phyloP scores from a whole-genome alignment of 2,329 filamentous ascomycete genomes.

The Didymella arachidicola region DNA sequence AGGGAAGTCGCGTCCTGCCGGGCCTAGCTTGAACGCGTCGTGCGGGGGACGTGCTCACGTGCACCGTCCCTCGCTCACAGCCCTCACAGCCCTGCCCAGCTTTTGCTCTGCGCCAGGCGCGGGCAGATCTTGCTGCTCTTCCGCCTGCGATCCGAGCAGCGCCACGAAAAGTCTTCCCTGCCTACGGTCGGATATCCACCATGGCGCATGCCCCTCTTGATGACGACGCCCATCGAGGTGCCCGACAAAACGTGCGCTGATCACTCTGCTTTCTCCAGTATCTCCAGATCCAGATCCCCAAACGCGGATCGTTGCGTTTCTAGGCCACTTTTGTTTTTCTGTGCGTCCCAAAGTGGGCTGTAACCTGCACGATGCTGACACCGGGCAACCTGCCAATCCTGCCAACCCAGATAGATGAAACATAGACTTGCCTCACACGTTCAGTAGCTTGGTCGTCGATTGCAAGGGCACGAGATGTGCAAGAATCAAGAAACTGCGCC shows the following conservation, averaged over 20 bases:
- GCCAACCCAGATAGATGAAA: slow-evolving; percentile 13
- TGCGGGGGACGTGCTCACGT: slow-evolving; percentile 16
- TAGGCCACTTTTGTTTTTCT: slow-evolving; percentile 4
- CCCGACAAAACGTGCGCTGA: slow-evolving; percentile 16
- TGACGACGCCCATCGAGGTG: slow-evolving; percentile 17
- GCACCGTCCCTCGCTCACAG: not conserved
- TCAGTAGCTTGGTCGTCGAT: slow-evolving; percentile 1
- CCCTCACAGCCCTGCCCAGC: slow-evolving; percentile 8
- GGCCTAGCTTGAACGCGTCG: slow-evolving; percentile 14
- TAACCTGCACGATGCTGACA: slow-evolving; percentile 14
- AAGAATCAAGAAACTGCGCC: slow-evolving; percentile 13
- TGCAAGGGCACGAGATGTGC: slow-evolving; percentile 7
- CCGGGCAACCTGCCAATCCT: slow-evolving; percentile 18
- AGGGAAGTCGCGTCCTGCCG: slow-evolving; percentile 11
- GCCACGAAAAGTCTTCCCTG: slow-evolving; percentile 24
- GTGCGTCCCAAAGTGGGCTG: slow-evolving; percentile 7
- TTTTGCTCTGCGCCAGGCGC: slow-evolving; percentile 3
- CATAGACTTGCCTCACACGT: slow-evolving; percentile 6
- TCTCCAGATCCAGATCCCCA: slow-evolving; percentile 25
- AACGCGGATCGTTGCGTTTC: slow-evolving; percentile 16
- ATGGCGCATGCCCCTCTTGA: slow-evolving; percentile 16
- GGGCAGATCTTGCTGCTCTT: slow-evolving; percentile 23
- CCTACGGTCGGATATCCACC: slow-evolving; percentile 7
- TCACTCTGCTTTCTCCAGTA: slow-evolving; percentile 14
- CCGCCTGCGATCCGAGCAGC: slow-evolving; percentile 19